A percentile compares a stretch with the other conserved stretches of the same genome.
Evolutionary conservation across 2,329 filamentous ascomycete species (phyloP).

Genomic region (Pseudogymnoascus sp.): DNA sequence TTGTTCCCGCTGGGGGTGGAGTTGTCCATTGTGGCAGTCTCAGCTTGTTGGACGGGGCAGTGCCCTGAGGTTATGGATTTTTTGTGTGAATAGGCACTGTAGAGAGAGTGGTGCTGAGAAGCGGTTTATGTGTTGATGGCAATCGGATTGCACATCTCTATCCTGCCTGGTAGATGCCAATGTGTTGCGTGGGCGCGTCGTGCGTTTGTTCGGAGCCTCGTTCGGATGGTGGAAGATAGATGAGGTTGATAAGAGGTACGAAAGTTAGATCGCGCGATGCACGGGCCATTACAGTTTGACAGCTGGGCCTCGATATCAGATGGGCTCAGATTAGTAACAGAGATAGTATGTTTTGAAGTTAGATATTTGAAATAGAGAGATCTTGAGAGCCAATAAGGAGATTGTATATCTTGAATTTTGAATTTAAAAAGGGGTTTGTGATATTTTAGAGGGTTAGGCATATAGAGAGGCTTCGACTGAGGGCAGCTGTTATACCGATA

Average conservation of each 20-base stretch:
- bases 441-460: neutral
- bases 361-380: neutral
- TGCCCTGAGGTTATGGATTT: neutral
- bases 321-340: neutral
- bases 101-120: neutral
- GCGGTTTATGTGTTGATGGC: neutral
- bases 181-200: neutral
- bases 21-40: neutral
- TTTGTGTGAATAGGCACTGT: neutral
- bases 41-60: neutral
- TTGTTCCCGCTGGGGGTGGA: neutral
- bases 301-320: neutral
- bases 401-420: neutral
- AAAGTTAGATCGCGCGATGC: neutral
- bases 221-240: neutral
- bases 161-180: neutral
- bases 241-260: constrained; percentile 2
- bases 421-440: neutral
- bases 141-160: neutral
- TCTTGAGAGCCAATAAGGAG: neutral
- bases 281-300: neutral
- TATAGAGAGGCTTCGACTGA: neutral
- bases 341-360: neutral
- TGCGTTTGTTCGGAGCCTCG: neutral
- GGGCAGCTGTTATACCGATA: neutral